Conservation (phyloP, 345 rosid species). For the Odontarrhena argentea region DNA sequence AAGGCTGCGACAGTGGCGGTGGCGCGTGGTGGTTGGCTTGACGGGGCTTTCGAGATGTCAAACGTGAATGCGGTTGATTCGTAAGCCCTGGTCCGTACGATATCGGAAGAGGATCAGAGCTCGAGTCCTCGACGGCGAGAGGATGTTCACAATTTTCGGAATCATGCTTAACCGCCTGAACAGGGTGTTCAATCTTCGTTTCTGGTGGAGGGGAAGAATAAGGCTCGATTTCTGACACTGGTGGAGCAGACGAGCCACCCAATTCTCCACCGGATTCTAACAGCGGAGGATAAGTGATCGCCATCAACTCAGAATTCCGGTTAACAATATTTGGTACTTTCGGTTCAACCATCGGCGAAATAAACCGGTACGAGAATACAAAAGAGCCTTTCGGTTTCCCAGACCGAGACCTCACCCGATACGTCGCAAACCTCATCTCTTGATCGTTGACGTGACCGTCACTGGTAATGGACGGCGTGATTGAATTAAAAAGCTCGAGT, state of each 20-base stretch:
- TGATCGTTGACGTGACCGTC: slow-evolving; percentile 31
- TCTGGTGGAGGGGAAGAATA: neutral
- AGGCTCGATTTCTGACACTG: neutral
- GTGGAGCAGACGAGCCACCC: slow-evolving; percentile 28
- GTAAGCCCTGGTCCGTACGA: neutral
- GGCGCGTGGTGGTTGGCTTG: neutral
- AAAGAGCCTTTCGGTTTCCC: slow-evolving; percentile 66
- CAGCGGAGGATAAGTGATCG: slow-evolving; percentile 4
- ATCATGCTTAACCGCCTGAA: neutral
- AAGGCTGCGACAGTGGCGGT: neutral
- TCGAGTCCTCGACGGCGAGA: neutral
- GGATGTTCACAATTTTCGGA: neutral
- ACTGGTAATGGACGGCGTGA: neutral
- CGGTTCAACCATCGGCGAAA: slow-evolving; percentile 14
- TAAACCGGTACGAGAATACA: slow-evolving; percentile 57
- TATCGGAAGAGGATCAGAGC: slow-evolving; percentile 1
- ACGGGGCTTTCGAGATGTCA: neutral
- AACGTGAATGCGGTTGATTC: neutral
- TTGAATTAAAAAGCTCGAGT: slow-evolving; percentile 50
- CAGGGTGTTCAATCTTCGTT: no score
- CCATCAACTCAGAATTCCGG: slow-evolving; percentile 10
- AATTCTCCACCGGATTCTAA: neutral
- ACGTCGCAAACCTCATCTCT: slow-evolving; percentile 44
- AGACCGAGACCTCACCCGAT: slow-evolving; percentile 52
- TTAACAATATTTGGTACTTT: slow-evolving; percentile 9